Evolutionary conservation across 208 protist genomes (phyloP).

Genomic region (Trypanosoma melophagium): DNA sequence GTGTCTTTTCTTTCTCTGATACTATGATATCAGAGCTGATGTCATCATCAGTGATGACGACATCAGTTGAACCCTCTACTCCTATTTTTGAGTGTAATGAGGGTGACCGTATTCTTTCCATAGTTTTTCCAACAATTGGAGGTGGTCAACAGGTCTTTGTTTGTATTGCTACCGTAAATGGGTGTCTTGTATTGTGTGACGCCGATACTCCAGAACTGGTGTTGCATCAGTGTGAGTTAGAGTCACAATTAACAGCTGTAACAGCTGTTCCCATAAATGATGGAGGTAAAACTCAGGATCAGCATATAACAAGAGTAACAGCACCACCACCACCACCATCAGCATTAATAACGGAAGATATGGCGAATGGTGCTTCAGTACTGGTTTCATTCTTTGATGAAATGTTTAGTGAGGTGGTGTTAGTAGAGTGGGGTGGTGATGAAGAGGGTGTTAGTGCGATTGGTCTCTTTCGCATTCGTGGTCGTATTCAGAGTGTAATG

Average conservation of each 20-base stretch:
- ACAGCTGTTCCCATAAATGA: neutral
- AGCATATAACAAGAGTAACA: no score
- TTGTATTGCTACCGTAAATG: conserved; percentile 24
- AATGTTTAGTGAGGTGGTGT: conserved; percentile 28
- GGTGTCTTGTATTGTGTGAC: conserved; percentile 13
- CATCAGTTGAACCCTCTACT: neutral
- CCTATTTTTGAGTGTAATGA: conserved; percentile 25
- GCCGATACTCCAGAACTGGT: neutral
- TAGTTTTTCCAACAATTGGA: conserved; percentile 22
- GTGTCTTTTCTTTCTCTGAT: conserved; percentile 22
- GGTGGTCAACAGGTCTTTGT: conserved; percentile 3
- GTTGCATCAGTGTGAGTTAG: conserved; percentile 10
- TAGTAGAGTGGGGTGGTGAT: conserved; percentile 18
- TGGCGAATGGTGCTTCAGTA: neutral
- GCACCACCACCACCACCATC: neutral
- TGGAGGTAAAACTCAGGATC: neutral
- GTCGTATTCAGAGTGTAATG: conserved; percentile 31
- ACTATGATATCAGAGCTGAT: neutral
- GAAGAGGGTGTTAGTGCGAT: conserved; percentile 11
- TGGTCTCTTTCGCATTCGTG: conserved; percentile 53
- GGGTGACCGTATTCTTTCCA: conserved; percentile 10
- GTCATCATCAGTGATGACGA: neutral
- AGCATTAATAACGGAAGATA: neutral
- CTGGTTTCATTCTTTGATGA: conserved; percentile 32
- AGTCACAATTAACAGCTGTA: conserved; percentile 12